Evolutionary conservation across 768 basidiomycete genomes (phyloP).

Genomic region (Chiua virens): DNA sequence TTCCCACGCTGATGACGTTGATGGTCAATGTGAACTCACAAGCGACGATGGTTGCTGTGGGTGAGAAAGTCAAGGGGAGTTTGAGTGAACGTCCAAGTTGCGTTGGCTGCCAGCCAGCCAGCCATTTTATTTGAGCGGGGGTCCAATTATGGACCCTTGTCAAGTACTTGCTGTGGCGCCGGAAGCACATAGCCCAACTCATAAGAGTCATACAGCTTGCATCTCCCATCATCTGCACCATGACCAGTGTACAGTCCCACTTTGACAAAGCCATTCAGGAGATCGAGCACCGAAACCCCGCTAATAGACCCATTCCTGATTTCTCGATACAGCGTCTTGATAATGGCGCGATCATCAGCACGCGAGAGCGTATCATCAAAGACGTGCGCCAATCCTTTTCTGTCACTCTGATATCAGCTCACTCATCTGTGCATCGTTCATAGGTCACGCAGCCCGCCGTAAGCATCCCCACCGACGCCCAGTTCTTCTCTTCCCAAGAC

Average conservation of each 20-base stretch:
- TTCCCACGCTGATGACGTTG: slow-evolving; percentile 11
- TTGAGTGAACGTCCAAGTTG: too few relatives aligned
- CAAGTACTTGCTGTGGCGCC: slow-evolving; percentile 9
- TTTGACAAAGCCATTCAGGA: slow-evolving; percentile 31
- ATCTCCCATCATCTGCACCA: slow-evolving; percentile 6
- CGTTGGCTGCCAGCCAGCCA: background rate
- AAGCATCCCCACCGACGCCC: slow-evolving; percentile 63
- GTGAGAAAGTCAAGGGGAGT: too few relatives aligned
- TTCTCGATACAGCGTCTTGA: slow-evolving; percentile 26
- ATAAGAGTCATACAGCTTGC: too few relatives aligned
- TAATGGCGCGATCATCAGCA: slow-evolving; percentile 24
- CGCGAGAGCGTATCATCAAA: slow-evolving; percentile 25
- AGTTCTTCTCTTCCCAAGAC: slow-evolving; percentile 72
- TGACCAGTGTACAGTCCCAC: slow-evolving; percentile 19
- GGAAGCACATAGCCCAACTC: slow-evolving; percentile 1
- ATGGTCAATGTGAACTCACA: background rate
- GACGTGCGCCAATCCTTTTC: slow-evolving; percentile 17
- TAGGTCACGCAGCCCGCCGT: slow-evolving; percentile 72
- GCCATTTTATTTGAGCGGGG: background rate
- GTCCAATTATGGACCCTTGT: slow-evolving; percentile 18
- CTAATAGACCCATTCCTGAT: slow-evolving; percentile 16
- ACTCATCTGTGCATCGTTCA: background rate
- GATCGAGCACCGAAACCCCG: slow-evolving; percentile 29
- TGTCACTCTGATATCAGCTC: background rate
- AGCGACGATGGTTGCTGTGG: slow-evolving; percentile 1